Evolutionary conservation across 2,329 filamentous ascomycete genomes (phyloP), one percentile per base, ranked within the genome.

Genomic region (Talaromyces piceae): DNA sequence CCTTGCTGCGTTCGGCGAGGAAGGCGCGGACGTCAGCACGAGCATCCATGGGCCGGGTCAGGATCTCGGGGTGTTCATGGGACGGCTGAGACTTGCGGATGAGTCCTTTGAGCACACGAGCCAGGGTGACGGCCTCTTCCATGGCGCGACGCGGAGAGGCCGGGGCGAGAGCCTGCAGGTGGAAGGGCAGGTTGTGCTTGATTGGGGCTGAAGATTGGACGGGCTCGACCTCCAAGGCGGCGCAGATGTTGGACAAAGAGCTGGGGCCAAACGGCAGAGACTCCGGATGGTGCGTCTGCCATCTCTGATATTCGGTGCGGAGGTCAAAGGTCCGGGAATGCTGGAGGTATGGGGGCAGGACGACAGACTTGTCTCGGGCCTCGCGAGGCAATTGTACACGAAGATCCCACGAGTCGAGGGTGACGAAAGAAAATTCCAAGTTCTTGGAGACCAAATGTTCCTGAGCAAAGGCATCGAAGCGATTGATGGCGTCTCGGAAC

Each of bases 251-350:
- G 62, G 91, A 86, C 58, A 98, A 80, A 69, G 93, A 94, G 53
- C 89, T 95, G 46, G 93, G 91, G 16, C 91, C 93, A 66, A 97
- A 98, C 2, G 93, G 91, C 50, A 98, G 80, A 52, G 91, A 96
- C 75, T 98, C 93, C 33, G 93, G 93, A 66, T 98, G 93, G 71
- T 97, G 91, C 64, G 94, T 89, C 73, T 97, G 93, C 91, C 93
- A 98, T 67, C 91, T 83, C 75, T 96, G 91, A 69, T 98, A 98
- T 74, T 98, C 93, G 63, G 90, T 95, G 57, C 93, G 87, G 52
- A 98, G 81, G 67, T 97, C 93, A 67, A 97, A 98, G 52, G 91
- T 95, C 55, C 93, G 86, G 33, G 93, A 96, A 76, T 98, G 93
- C 75, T 98, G 93, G 54, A 98, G 81, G 71, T 98, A 98, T 8